Conservation (phyloP, 129 eudicot species). For the Oenanthe sinensis region DNA sequence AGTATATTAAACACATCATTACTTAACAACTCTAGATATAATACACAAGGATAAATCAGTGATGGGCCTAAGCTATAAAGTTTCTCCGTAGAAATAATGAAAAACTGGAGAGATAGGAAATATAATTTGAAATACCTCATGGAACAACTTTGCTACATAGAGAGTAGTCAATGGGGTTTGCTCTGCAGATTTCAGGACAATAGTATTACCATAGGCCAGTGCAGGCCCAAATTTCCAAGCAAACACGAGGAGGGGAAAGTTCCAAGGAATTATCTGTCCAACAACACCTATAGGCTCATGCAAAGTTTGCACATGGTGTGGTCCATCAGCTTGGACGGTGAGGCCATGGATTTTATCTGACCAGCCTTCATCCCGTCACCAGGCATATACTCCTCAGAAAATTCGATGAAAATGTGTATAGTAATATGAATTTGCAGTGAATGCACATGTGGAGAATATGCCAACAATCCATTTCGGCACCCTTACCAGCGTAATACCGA, state of each 20-base stretch:
- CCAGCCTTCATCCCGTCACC: constrained; percentile 11
- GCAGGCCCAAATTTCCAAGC: constrained; percentile 33
- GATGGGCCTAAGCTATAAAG: neutral
- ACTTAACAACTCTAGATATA: neutral
- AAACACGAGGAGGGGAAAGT: constrained; percentile 25
- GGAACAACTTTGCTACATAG: constrained; percentile 21
- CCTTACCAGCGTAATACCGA: constrained; percentile 8
- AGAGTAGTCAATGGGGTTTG: constrained; percentile 27
- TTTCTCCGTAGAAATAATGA: neutral
- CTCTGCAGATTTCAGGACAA: constrained; percentile 25
- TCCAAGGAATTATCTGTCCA: constrained; percentile 26
- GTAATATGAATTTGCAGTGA: neutral
- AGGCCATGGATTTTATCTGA: constrained; percentile 28
- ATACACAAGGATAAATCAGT: neutral
- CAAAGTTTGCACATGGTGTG: constrained; percentile 17
- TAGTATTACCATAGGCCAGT: constrained; percentile 21
- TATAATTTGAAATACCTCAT: constrained; percentile 7
- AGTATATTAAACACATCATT: neutral
- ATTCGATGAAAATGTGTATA: neutral
- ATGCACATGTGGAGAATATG: neutral
- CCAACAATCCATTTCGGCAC: neutral
- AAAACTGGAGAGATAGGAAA: neutral
- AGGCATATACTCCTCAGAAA: neutral
- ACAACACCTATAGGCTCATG: constrained; percentile 28
- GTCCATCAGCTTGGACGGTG: constrained; percentile 25